Conservation (phyloP, 805 yeast species). For the Suhomyces sp. region DNA sequence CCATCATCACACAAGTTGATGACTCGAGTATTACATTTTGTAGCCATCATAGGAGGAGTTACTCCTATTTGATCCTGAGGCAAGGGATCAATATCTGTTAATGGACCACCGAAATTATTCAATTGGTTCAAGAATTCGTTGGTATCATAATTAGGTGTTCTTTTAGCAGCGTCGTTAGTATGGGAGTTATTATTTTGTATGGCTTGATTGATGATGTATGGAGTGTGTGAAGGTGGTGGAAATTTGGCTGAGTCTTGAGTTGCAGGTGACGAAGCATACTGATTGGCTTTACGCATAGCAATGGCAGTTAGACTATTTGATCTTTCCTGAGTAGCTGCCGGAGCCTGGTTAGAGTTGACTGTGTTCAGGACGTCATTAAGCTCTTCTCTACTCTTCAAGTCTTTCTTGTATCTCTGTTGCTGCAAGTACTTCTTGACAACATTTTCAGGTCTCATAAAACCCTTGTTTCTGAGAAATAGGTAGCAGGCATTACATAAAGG, state of each 20-base stretch:
- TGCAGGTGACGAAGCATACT: slow-evolving; percentile 29
- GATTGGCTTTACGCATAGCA: slow-evolving; percentile 14
- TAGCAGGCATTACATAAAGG: slow-evolving; percentile 47
- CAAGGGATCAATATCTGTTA: slow-evolving; percentile 45
- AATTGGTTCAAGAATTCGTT: slow-evolving; percentile 41
- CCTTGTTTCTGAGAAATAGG: slow-evolving; percentile 50
- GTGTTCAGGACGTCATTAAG: slow-evolving; percentile 3
- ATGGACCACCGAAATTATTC: slow-evolving; percentile 41
- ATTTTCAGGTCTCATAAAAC: slow-evolving; percentile 64
- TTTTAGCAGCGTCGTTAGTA: slow-evolving; percentile 4
- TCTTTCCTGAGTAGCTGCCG: slow-evolving; percentile 6
- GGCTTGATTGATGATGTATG: slow-evolving; percentile 37
- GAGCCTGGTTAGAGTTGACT: slow-evolving; percentile 6
- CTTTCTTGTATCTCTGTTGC: slow-evolving; percentile 42
- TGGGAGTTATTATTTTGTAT: slow-evolving; percentile 21
- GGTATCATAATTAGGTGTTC: slow-evolving; percentile 32
- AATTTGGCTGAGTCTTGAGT: slow-evolving; percentile 24
- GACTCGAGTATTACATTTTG: slow-evolving; percentile 51
- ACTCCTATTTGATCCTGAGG: slow-evolving; percentile 35
- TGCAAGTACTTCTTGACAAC: slow-evolving; percentile 45
- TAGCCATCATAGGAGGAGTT: slow-evolving; percentile 52
- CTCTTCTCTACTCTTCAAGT: slow-evolving; percentile 29
- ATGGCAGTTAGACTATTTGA: slow-evolving; percentile 13
- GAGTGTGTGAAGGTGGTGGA: slow-evolving; percentile 40
- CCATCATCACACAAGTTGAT: slow-evolving; percentile 47